These are phyloP conservation scores for Herpotrichia juniperi DNA, from an alignment of 2,329 filamentous ascomycete species.

Conservation along the genomic window DNA sequence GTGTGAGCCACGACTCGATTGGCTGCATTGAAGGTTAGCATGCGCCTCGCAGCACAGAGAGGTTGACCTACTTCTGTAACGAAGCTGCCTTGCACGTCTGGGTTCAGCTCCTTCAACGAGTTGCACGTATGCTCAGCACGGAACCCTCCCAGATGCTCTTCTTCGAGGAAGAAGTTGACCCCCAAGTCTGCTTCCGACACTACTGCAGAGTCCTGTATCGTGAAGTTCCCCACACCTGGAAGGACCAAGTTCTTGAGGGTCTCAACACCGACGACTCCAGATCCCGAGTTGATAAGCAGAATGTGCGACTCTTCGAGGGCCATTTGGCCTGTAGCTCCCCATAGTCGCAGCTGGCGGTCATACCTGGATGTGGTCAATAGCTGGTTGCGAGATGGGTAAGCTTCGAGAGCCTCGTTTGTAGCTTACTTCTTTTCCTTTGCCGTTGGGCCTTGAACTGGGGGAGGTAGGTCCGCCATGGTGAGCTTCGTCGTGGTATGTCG, in stretches of 20 bases:
- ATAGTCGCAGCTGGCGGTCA: constrained; percentile 91
- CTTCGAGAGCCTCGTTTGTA: constrained; percentile 3
- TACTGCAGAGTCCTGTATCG: constrained; percentile 79
- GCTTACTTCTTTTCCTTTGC: constrained; percentile 59
- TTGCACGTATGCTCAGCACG: constrained; percentile 80
- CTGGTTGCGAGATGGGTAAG: constrained; percentile 2
- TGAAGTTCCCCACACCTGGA: constrained; percentile 88
- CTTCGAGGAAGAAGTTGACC: constrained; percentile 95
- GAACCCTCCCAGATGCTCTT: constrained; percentile 74
- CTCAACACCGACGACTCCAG: constrained; percentile 88
- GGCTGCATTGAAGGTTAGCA: constrained; percentile 40
- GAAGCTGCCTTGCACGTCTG: constrained; percentile 82
- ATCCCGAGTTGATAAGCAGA: constrained; percentile 84
- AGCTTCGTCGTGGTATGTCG: not conserved
- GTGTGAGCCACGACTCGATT: constrained; percentile 51
- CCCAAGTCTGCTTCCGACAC: constrained; percentile 87
- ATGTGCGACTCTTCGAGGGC: constrained; percentile 91
- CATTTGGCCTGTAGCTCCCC: constrained; percentile 90
- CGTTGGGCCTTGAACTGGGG: constrained; percentile 48
- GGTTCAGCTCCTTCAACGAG: constrained; percentile 85
- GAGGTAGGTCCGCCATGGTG: constrained; percentile 45
- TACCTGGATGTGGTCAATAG: constrained; percentile 67
- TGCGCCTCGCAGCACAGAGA: not conserved
- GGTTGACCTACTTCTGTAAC: constrained; percentile 57
- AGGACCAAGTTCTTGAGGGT: constrained; percentile 96